Evolutionary conservation across 768 basidiomycete species (phyloP), one percentile per base, ranked within the genome.

Genomic region (Nidula microcarpa): DNA sequence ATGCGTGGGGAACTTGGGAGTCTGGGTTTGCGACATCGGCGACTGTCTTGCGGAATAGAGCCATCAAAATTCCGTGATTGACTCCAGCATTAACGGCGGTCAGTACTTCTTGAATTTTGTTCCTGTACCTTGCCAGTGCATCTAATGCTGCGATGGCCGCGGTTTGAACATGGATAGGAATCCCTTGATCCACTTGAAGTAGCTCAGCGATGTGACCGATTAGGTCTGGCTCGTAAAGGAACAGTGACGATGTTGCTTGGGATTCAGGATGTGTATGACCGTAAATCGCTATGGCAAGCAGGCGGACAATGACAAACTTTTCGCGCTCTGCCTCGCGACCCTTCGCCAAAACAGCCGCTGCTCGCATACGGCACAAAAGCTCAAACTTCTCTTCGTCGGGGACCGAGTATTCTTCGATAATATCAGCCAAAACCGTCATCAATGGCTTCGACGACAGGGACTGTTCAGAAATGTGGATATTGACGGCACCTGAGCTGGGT

Each of bases 191-290:
- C 41, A 91, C 80, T 62, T 92, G 91, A 39, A 98, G 78, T 18
- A 98, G 78, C 61, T 95, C 93, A 9, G 94, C 92, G 54, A 98
- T 77, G 62, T 95, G 91, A 1, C 80, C 74, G 59, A 97, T 86
- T 50, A 98, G 77, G 62, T 97, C 95, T 6, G 96, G 96, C 66
- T 98, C 95, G 62, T 94, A 95, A 9, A 98, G 78, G 74, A 98
- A 96, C 43, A 98, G 77, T 6, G 87, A 82, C 4, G 89, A 83
- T 39, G 85, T 80, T 1, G 91, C 89, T 65, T 87, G 84, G 37
- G 78, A 76, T 69, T 98, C 95, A 43, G 76, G 66, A 63, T 92
- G 86, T 50, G 91, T 92, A 67, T 93, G 92, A 33, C 90, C 90
- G 62, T 92, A 98, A 45, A 95, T 90, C 18, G 94, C 90, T 53